Conservation (phyloP, 169 alveolate genomes). For the Eimeria necatrix region DNA sequence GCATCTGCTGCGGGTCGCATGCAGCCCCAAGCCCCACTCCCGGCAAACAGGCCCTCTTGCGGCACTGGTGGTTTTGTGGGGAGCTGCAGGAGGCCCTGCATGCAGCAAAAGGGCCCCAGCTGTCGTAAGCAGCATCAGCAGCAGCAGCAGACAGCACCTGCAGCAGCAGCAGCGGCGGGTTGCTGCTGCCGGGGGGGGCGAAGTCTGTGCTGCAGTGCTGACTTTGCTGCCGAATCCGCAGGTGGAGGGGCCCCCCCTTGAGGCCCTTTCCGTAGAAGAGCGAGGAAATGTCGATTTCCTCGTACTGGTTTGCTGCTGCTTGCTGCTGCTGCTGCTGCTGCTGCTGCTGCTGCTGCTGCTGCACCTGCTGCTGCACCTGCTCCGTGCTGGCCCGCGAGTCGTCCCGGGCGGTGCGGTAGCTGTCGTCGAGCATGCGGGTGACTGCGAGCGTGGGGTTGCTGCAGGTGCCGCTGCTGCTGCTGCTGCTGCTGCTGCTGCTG, state of each 20-base stretch:
- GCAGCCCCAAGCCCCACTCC: not conserved
- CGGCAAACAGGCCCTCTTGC: not conserved
- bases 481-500: too few relatives aligned
- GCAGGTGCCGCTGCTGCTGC: not conserved
- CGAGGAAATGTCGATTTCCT: not conserved
- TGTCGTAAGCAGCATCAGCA: not conserved
- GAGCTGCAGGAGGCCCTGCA: not conserved
- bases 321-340: too few relatives aligned
- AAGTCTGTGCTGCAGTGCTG: not conserved
- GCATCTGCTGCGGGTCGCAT: not conserved
- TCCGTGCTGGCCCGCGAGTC: too few relatives aligned
- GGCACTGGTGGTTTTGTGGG: not conserved
- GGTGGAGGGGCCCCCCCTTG: not conserved
- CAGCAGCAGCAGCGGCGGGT: not conserved
- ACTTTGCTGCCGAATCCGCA: not conserved
- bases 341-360: too few relatives aligned
- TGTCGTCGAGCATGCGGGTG: not conserved
- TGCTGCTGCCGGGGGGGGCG: not conserved
- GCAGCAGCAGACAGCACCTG: not conserved
- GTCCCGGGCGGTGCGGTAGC: not conserved
- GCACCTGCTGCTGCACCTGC: too few relatives aligned
- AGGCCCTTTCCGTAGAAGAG: not conserved
- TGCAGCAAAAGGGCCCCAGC: not conserved
- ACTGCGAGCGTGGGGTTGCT: not conserved
- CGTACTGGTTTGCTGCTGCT: not conserved